Evolutionary conservation across 2,329 filamentous ascomycete genomes (phyloP).

Genomic region (Fusarium keratoplasticum): DNA sequence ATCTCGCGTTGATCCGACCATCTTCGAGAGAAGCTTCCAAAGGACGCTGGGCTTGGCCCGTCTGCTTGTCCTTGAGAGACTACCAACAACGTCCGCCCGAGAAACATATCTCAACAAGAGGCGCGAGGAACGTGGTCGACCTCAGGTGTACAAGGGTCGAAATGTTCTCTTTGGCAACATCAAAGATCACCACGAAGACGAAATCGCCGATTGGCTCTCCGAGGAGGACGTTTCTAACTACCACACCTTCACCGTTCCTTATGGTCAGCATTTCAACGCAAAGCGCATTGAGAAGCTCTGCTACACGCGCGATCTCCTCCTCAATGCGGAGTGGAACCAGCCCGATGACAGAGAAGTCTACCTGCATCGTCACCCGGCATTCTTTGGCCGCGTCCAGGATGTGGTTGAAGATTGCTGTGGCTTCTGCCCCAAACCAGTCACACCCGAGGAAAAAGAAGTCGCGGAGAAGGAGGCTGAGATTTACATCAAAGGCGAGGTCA

Average conservation of each 20-base stretch:
- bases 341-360: conserved; percentile 79
- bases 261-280: conserved; percentile 70
- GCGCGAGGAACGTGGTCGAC: conserved; percentile 78
- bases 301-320: conserved; percentile 82
- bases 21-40: conserved; percentile 84
- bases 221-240: conserved; percentile 83
- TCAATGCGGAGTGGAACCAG: conserved; percentile 91
- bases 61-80: conserved; percentile 81
- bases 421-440: conserved; percentile 76
- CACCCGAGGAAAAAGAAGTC: conserved; percentile 77
- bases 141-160: conserved; percentile 58
- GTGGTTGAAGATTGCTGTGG: conserved; percentile 86
- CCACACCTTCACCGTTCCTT: conserved; percentile 80
- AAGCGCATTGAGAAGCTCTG: conserved; percentile 84
- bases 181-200: conserved; percentile 81
- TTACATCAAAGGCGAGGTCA: conserved; percentile 79
- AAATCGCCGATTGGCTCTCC: conserved; percentile 85
- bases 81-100: conserved; percentile 76
- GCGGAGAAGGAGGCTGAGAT: conserved; percentile 79
- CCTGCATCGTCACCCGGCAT: conserved; percentile 86
- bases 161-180: conserved; percentile 71
- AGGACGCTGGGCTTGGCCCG: conserved; percentile 82
- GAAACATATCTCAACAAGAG: conserved; percentile 78
- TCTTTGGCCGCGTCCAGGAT: conserved; percentile 81
- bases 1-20: conserved; percentile 83